These are phyloP conservation scores for Alternaria alternata DNA, from an alignment of 2,329 filamentous ascomycete species.

Conservation along the genomic window DNA sequence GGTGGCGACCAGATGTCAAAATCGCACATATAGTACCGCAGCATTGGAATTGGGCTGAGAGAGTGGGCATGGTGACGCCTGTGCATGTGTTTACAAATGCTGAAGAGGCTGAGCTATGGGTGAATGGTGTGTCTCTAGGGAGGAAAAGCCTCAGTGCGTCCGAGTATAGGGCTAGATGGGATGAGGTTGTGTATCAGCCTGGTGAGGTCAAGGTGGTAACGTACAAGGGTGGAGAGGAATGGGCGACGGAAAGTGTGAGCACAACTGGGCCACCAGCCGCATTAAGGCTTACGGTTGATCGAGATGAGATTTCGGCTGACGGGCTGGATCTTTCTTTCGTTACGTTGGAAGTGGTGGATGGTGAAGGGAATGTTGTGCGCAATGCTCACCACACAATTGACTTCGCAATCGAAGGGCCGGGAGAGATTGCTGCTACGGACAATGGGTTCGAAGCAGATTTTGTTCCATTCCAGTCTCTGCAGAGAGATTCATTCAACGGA, in stretches of 20 bases:
- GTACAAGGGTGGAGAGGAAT: no score
- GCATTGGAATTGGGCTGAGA: slow-evolving; percentile 64
- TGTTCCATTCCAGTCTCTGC: slow-evolving; percentile 29
- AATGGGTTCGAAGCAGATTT: slow-evolving; percentile 56
- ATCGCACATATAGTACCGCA: slow-evolving; percentile 55
- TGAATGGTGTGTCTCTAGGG: slow-evolving; percentile 49
- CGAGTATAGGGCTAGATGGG: no score
- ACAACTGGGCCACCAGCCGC: no score
- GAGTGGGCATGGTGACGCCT: slow-evolving; percentile 59
- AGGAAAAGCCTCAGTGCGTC: no score
- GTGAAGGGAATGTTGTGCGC: slow-evolving; percentile 55
- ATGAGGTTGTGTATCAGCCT: no score
- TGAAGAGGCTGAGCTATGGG: slow-evolving; percentile 63
- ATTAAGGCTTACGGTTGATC: no score
- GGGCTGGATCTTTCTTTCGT: no score
- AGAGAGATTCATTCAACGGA: slow-evolving; percentile 33
- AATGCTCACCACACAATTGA: slow-evolving; percentile 57
- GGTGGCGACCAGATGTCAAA: no score
- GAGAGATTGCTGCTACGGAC: slow-evolving; percentile 60
- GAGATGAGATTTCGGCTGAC: no score
- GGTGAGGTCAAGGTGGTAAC: no score
- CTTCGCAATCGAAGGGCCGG: slow-evolving; percentile 49
- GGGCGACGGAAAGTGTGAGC: no score
- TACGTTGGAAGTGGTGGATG: no score
- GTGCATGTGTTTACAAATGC: slow-evolving; percentile 63